These are phyloP conservation scores for Vinca major DNA, from an alignment of 305 asterid species.

Conservation along the genomic window DNA sequence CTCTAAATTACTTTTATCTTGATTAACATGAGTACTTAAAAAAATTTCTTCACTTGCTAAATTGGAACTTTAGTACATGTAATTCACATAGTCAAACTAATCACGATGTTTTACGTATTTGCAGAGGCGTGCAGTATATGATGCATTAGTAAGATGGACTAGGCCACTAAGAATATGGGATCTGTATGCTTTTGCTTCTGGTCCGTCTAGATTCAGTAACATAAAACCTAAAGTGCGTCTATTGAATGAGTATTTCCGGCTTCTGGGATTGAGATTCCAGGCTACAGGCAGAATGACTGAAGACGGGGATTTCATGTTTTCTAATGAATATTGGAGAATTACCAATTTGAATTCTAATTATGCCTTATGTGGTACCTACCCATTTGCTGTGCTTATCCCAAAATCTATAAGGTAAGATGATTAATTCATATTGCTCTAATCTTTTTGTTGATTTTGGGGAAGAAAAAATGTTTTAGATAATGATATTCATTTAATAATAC, in stretches of 20 bases:
- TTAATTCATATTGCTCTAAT: constrained; percentile 9
- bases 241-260: constrained; percentile 81
- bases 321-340: constrained; percentile 89
- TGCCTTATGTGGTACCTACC: constrained; percentile 74
- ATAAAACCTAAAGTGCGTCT: constrained; percentile 66
- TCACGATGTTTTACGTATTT: constrained; percentile 20
- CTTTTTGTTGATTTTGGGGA: constrained; percentile 13
- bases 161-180: constrained; percentile 83
- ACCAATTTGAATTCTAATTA: constrained; percentile 66
- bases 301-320: constrained; percentile 64
- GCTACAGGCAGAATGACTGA: constrained; percentile 54
- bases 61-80: background rate
- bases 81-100: background rate
- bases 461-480: constrained; percentile 15
- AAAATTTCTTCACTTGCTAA: background rate
- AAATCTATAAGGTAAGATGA: constrained; percentile 59
- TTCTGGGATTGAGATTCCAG: constrained; percentile 61
- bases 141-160: constrained; percentile 66
- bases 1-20: background rate
- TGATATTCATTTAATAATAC: constrained; percentile 25
- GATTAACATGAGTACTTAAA: constrained; percentile 11
- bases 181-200: constrained; percentile 68
- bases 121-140: constrained; percentile 89
- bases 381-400: constrained; percentile 90
- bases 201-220: constrained; percentile 54